phyloP scores from a whole-genome alignment of 306 rosid genomes.

The Purshia tridentata region DNA sequence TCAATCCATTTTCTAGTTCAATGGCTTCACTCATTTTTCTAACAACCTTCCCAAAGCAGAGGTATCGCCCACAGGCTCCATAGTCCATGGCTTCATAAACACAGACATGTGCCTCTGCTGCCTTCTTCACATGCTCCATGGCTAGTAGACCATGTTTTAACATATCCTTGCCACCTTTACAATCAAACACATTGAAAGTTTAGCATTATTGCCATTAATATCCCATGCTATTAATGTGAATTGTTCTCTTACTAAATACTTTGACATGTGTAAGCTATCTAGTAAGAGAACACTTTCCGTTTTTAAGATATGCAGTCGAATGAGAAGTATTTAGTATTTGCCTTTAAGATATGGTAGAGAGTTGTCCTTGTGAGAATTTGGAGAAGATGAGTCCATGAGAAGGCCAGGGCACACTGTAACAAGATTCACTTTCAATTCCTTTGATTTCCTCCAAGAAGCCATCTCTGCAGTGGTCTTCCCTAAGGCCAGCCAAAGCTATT shows the following conservation, averaged over 20 bases:
- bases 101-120: conserved; percentile 7
- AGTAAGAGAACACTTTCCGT: background rate
- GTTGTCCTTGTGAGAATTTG: background rate
- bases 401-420: conserved; percentile 18
- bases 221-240: too few species aligned
- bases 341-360: conserved; percentile 4
- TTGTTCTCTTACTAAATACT: background rate
- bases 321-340: background rate
- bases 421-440: conserved; percentile 21
- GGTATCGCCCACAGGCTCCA: conserved; percentile 21
- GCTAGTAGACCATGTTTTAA: background rate
- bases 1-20: conserved; percentile 8
- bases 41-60: conserved; percentile 12
- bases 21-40: conserved; percentile 8
- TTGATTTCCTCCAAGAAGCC: conserved; percentile 16
- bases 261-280: background rate
- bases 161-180: conserved; percentile 13
- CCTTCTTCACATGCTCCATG: conserved; percentile 10
- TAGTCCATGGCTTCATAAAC: conserved; percentile 17
- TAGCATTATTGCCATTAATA: background rate
- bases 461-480: conserved; percentile 23
- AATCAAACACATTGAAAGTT: background rate
- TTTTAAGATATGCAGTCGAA: background rate
- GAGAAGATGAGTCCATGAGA: conserved; percentile 2
- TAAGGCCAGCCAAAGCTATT: conserved; percentile 19